These are phyloP conservation scores for Agarophyton chilense DNA, from an alignment of 23 red algal genomes.

Conservation along the genomic window DNA sequence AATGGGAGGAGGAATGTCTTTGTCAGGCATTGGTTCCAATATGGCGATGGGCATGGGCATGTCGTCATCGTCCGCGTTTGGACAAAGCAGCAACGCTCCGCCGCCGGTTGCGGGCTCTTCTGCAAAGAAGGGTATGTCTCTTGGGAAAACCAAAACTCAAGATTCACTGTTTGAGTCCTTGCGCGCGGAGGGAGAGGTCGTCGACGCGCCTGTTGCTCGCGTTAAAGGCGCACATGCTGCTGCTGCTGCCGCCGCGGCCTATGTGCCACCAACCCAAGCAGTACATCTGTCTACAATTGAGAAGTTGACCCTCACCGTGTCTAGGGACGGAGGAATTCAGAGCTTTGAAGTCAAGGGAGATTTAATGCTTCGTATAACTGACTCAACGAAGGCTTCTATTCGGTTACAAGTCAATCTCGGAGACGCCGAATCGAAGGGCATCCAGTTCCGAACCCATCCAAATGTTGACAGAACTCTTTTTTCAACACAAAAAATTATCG, in stretches of 20 bases:
- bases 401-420: slow-evolving; percentile 62
- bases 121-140: slow-evolving; percentile 83
- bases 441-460: slow-evolving; percentile 93
- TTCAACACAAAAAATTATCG: slow-evolving; percentile 55
- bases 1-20: background rate
- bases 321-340: slow-evolving; percentile 88
- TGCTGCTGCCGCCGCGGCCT: slow-evolving; percentile 73
- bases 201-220: slow-evolving; percentile 71
- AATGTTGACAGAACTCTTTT: slow-evolving; percentile 93
- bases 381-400: slow-evolving; percentile 72
- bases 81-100: slow-evolving; percentile 28
- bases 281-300: slow-evolving; percentile 87
- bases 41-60: slow-evolving; percentile 38
- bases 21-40: slow-evolving; percentile 43
- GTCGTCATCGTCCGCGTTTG: slow-evolving; percentile 45
- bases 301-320: slow-evolving; percentile 72
- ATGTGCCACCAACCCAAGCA: slow-evolving; percentile 63
- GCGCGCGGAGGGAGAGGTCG: slow-evolving; percentile 91
- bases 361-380: slow-evolving; percentile 83
- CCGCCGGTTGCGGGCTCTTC: slow-evolving; percentile 59
- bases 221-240: slow-evolving; percentile 50
- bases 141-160: slow-evolving; percentile 77
- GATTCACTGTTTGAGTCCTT: slow-evolving; percentile 78
- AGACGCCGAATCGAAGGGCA: slow-evolving; percentile 51
- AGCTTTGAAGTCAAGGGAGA: slow-evolving; percentile 95